Evolutionary conservation across 768 basidiomycete genomes (phyloP), one percentile per base, ranked within the genome.

Genomic region (Pisolithus tinctorius): DNA sequence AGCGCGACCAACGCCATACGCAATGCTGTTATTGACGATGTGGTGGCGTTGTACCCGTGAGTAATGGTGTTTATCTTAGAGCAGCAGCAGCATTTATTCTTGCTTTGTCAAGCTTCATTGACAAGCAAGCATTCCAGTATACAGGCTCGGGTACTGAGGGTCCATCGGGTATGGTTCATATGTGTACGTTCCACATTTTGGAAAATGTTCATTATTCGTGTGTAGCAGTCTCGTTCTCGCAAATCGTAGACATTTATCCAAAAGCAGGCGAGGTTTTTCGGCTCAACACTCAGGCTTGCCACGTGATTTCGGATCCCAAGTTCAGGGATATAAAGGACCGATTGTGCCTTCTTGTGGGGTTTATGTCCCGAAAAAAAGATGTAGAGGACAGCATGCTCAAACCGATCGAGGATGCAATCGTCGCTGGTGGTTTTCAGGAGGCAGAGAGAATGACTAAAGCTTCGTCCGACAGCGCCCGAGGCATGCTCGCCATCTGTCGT

Each of bases 41-140:
- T 63, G 4, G n/a, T 55, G 20, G 29, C 13, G 16, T 6, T 52
- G 4, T 72, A 65, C 55, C 63, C 63, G 63, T 64, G 45, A 55
- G 63, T 50, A 14, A 10, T 0, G 11, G 6, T 8, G 8, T 30
- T 17, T 45, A 37, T 51, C 57, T 58, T 4, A 29, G 6, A 8
- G 0, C 17, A 13, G 23, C 3, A 20, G 4, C 41, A 27, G 2
- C 3, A 34, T 26, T 4, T 10, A 8, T 4, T 41, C 13, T 31
- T 27, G 49, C 7, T 49, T 4, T n/a, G 20, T 47, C 23, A 36
- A 65, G 63, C 3, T 51, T 42, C 36, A 51, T 55, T 43, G 57
- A 67, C 7, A 55, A 57, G 0, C 45, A 6, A 11, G 26, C 17
- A 0, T 65, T 67, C n/a, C 9, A 14, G 3, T 65, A 51, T 11